Base-by-base conservation (phyloP, 768 basidiomycete genomes). In the Inosperma sp. region DNA sequence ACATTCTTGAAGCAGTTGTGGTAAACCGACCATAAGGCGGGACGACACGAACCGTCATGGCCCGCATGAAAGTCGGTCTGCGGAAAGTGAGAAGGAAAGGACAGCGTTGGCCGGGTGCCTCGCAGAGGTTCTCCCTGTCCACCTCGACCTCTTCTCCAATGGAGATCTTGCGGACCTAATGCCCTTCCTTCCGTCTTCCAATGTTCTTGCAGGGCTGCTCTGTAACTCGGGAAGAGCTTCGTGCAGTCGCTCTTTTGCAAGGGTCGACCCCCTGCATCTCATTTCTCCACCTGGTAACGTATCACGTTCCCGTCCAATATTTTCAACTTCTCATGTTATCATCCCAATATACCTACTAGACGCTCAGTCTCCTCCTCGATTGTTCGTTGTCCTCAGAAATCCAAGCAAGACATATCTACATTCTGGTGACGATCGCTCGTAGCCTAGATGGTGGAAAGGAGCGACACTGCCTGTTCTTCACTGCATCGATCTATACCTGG, bases 71-170 rank as follows among this genome's bases (percentile, higher is more conserved):
- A 48, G 46, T 35, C 29, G 46, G 30, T 34, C 46, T 8, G 37
- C 35, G 2, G 37, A 40, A 26, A 49, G 35, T n/a, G 48, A 39
- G 22, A 49, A 40, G 25, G 37, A 49, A 29, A 49, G 27, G 37
- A 40, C 10, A 30, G 48, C 48, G 17, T 27, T 49, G 22, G 48
- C 37, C 29, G 41, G 30, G 29, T 48, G 46, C 31, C 46, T 48
- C 33, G 46, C 46, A 5, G 46, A 48, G 29, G 46, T 48, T 48
- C 46, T 48, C 26, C 46, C 46, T 19, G 36, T 33, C 46, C 46
- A 48, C 46, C 36, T 48, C 31, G 31, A 48, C 30, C 14, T 42
- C 30, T 41, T 41, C 17, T 29, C 40, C 16, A 31, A 26, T 13
- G 50, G 29, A 33, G 29, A 29, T 17, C 50, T 34, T 33, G 41